Evolutionary conservation across 2,329 filamentous ascomycete species (phyloP).

Genomic region (Saccharata proteae): DNA sequence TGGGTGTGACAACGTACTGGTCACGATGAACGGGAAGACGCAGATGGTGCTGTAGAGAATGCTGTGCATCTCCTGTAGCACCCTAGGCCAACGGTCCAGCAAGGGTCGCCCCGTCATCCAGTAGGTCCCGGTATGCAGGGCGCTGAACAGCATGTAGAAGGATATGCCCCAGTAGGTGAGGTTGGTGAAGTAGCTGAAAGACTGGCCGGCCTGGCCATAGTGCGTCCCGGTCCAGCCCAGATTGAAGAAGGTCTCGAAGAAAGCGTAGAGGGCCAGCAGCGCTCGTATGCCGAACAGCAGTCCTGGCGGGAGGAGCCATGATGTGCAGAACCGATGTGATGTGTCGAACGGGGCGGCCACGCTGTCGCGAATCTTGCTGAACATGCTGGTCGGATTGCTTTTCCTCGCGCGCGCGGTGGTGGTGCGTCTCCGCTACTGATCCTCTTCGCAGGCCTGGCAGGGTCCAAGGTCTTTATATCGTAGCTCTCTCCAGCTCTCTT

Average conservation of each 20-base stretch:
- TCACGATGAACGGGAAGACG: slow-evolving; percentile 32
- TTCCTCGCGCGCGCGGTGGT: too few relatives aligned
- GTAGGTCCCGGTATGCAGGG: slow-evolving; percentile 60
- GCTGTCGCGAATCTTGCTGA: not conserved
- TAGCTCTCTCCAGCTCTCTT: too few relatives aligned
- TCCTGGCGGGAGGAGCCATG: slow-evolving; percentile 63
- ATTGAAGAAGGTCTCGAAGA: slow-evolving; percentile 56
- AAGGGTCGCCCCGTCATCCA: slow-evolving; percentile 25
- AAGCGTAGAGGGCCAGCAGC: slow-evolving; percentile 48
- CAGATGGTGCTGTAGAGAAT: slow-evolving; percentile 31
- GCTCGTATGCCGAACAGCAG: slow-evolving; percentile 47
- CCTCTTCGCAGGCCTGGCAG: too few relatives aligned
- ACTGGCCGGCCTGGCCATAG: slow-evolving; percentile 34
- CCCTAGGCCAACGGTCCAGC: slow-evolving; percentile 24
- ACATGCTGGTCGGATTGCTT: not conserved
- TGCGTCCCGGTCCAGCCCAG: slow-evolving; percentile 54
- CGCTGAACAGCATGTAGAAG: slow-evolving; percentile 62
- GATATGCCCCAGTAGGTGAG: slow-evolving; percentile 72
- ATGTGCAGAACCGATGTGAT: slow-evolving; percentile 61
- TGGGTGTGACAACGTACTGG: slow-evolving; percentile 21
- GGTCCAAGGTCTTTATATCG: too few relatives aligned
- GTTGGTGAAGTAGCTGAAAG: slow-evolving; percentile 74
- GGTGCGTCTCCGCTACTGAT: too few relatives aligned
- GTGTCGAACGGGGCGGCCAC: slow-evolving; percentile 24
- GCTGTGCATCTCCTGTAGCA: slow-evolving; percentile 26